Evolutionary conservation across 169 alveolate species (phyloP).

Genomic region (Cryptosporidium tyzzeri): DNA sequence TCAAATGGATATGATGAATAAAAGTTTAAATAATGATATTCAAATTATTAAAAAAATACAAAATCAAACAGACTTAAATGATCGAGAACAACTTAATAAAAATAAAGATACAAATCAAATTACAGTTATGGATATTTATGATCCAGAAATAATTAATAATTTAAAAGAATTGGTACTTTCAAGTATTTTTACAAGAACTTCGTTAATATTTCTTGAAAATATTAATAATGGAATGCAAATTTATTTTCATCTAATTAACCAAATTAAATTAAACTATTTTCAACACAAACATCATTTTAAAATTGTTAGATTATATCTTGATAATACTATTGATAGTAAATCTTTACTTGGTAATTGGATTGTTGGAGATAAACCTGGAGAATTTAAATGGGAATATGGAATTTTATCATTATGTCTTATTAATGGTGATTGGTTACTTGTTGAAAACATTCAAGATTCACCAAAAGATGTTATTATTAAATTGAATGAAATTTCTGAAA

Average conservation of each 20-base stretch:
- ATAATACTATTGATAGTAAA: constrained; percentile 85
- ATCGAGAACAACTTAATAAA: not conserved
- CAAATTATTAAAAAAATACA: not conserved
- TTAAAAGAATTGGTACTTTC: constrained; percentile 7
- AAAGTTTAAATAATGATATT: not conserved
- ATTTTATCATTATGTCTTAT: constrained; percentile 83
- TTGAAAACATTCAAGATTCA: constrained; percentile 83
- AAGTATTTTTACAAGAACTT: not conserved
- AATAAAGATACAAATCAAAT: not conserved
- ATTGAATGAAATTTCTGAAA: constrained; percentile 80
- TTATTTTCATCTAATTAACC: not conserved
- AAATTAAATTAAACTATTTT: constrained; percentile 1
- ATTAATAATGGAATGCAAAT: constrained; percentile 41
- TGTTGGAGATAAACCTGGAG: constrained; percentile 83
- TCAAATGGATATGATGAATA: not conserved
- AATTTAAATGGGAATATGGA: constrained; percentile 85
- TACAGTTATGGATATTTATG: constrained; percentile 30
- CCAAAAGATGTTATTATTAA: constrained; percentile 82
- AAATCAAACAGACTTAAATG: not conserved
- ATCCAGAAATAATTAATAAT: not conserved
- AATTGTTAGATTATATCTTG: constrained; percentile 81
- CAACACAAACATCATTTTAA: constrained; percentile 15
- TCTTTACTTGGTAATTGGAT: constrained; percentile 86
- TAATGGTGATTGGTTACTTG: constrained; percentile 85
- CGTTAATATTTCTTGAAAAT: constrained; percentile 45